Conservation (phyloP, 148 eudicot species). For the Rheum nobile region DNA sequence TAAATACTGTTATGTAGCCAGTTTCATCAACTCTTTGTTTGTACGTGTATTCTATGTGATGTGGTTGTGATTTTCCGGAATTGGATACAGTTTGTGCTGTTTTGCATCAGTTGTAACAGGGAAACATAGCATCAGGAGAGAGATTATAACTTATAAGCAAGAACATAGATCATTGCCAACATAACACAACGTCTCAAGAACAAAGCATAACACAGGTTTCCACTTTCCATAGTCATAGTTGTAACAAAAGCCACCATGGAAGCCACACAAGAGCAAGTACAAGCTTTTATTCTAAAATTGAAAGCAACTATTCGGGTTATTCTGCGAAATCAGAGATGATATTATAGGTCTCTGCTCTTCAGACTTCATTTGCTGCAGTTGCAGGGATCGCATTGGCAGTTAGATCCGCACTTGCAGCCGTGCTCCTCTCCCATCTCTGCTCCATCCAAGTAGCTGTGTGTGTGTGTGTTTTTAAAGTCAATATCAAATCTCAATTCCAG, state of each 20-base stretch:
- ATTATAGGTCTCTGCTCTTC: not conserved
- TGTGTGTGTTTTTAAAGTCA: too few species aligned
- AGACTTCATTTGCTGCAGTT: conserved; percentile 63
- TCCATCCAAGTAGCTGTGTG: conserved; percentile 26
- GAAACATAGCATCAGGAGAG: not conserved
- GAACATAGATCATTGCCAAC: not conserved
- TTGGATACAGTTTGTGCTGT: not conserved
- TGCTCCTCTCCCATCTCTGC: conserved; percentile 55
- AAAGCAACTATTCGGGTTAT: not conserved
- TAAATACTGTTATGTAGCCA: not conserved
- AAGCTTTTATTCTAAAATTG: not conserved
- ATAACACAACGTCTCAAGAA: not conserved
- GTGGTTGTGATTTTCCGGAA: not conserved
- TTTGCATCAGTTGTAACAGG: not conserved
- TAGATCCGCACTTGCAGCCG: conserved; percentile 68
- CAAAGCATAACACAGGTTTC: not conserved
- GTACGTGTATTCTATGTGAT: not conserved
- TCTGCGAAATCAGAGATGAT: not conserved
- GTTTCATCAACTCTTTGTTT: not conserved
- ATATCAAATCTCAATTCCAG: not conserved
- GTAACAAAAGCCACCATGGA: not conserved
- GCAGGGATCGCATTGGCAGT: conserved; percentile 79
- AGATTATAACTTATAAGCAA: not conserved
- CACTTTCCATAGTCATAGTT: not conserved
- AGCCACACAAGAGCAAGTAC: not conserved